phyloP scores from a whole-genome alignment of 2,329 filamentous ascomycete genomes.

The Diatrype stigma region DNA sequence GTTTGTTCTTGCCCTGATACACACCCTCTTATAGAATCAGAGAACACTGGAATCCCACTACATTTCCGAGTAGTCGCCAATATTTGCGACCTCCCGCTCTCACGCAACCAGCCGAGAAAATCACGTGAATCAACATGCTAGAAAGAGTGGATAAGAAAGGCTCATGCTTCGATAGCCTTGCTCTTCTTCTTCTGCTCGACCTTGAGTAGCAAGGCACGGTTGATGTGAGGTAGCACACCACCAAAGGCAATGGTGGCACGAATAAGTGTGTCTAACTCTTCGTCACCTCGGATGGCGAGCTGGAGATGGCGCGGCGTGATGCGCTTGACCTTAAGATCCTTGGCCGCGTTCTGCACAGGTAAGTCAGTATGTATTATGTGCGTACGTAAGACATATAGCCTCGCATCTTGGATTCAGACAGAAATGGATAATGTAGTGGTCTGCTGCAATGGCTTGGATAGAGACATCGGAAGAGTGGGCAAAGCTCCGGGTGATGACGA shows the following conservation, averaged over 20 bases:
- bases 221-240: conserved; percentile 98
- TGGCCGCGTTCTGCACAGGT: conserved; percentile 74
- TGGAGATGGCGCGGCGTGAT: conserved; percentile 97
- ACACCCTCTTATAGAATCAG: too few relatives aligned
- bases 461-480: too few relatives aligned
- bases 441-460: too few relatives aligned
- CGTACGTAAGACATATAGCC: neutral
- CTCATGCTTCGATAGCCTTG: conserved; percentile 44
- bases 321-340: conserved; percentile 99
- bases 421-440: neutral
- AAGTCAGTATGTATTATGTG: conserved; percentile 12
- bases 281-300: conserved; percentile 95
- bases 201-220: conserved; percentile 91
- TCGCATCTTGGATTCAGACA: neutral
- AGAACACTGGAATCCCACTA: too few relatives aligned
- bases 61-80: too few relatives aligned
- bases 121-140: neutral
- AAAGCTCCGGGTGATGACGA: neutral
- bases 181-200: conserved; percentile 97
- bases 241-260: conserved; percentile 97
- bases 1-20: neutral
- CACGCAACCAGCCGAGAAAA: neutral
- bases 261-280: conserved; percentile 96
- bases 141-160: neutral
- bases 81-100: neutral